Evolutionary conservation across 257 asterid species (phyloP).

Genomic region (Lavandula angustifolia): DNA sequence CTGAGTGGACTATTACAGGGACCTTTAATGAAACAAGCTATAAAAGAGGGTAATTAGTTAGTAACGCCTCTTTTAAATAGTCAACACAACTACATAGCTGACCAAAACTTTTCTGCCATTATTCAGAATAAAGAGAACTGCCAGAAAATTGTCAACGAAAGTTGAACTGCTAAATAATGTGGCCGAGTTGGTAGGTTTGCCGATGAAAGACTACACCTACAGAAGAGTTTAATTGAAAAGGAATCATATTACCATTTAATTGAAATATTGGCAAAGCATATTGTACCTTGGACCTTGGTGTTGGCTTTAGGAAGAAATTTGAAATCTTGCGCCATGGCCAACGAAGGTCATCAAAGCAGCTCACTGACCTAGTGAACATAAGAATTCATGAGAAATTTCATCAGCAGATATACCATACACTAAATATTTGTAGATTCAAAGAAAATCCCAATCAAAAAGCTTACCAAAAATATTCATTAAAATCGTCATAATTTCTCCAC

Average conservation of each 20-base stretch:
- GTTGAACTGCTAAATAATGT: constrained; percentile 13
- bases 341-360: constrained; percentile 88
- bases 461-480: constrained; percentile 96
- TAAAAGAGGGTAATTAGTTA: constrained; percentile 7
- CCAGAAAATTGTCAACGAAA: constrained; percentile 11
- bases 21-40: constrained; percentile 3
- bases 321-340: constrained; percentile 94
- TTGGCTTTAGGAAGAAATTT: constrained; percentile 71
- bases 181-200: constrained; percentile 3
- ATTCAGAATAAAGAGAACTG: constrained; percentile 8
- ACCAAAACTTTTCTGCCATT: neutral
- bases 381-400: constrained; percentile 22
- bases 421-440: neutral
- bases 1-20: constrained; percentile 10
- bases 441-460: constrained; percentile 26
- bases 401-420: constrained; percentile 11
- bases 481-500: constrained; percentile 98
- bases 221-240: constrained; percentile 20
- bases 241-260: constrained; percentile 7
- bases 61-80: constrained; percentile 1
- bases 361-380: constrained; percentile 61
- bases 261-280: constrained; percentile 15
- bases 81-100: constrained; percentile 1
- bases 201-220: neutral
- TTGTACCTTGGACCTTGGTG: constrained; percentile 81